A percentile compares a stretch with the other conserved stretches of the same genome.
Conservation (phyloP, 2,329 filamentous ascomycete genomes). For the Pseudogymnoascus sp. region DNA sequence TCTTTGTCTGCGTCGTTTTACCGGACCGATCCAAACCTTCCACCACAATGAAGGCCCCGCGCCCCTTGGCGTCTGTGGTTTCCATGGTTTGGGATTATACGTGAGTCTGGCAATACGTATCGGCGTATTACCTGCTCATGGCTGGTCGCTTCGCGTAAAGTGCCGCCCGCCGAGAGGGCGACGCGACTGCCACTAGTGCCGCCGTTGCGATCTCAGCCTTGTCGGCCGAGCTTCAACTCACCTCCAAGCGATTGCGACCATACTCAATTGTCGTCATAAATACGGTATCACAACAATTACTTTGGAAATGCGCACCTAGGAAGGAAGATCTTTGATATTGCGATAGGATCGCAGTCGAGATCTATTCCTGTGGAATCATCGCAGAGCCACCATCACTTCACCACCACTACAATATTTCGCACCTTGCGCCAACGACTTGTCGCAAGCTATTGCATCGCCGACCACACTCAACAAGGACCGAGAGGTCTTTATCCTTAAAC, state of each 20-base stretch:
- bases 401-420: background rate
- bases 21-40: slow-evolving; percentile 67
- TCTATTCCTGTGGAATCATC: background rate
- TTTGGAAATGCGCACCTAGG: background rate
- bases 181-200: slow-evolving; percentile 2
- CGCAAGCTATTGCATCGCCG: background rate
- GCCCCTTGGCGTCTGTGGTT: background rate
- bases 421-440: background rate
- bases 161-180: background rate
- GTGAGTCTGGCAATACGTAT: background rate
- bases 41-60: slow-evolving; percentile 60
- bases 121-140: background rate
- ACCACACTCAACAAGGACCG: background rate
- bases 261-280: slow-evolving; percentile 3
- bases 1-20: slow-evolving; percentile 63
- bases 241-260: background rate
- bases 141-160: slow-evolving; percentile 2
- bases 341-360: background rate
- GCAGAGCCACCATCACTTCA: background rate
- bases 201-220: slow-evolving; percentile 7
- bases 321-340: background rate
- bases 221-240: slow-evolving; percentile 6
- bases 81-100: background rate
- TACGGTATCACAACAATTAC: background rate
- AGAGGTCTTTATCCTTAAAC: background rate